phyloP scores from a whole-genome alignment of 306 rosid genomes.

The Fagus crenata region DNA sequence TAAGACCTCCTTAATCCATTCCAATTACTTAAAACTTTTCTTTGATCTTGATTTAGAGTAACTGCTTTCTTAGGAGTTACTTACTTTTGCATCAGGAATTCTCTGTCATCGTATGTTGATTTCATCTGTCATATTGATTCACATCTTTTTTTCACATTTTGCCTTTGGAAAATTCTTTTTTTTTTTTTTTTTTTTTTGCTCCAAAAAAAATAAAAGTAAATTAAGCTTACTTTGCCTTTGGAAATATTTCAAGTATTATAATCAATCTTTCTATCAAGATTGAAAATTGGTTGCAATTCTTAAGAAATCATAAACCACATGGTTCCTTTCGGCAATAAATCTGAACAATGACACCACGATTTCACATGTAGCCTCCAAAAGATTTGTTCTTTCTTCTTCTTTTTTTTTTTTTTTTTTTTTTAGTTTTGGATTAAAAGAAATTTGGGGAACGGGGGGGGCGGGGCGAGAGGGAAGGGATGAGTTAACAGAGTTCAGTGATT shows the following conservation, averaged over 20 bases:
- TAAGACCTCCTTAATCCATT: slow-evolving; percentile 46
- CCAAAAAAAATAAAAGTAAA: neutral
- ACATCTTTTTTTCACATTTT: slow-evolving; percentile 1
- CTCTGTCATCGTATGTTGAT: neutral
- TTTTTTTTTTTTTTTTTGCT: no score
- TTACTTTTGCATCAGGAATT: neutral
- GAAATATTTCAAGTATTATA: neutral
- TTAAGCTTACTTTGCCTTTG: neutral
- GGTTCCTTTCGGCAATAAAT: neutral
- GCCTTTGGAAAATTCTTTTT: neutral
- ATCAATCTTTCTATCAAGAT: neutral
- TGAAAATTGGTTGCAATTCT: neutral
- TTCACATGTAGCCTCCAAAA: neutral
- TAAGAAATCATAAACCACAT: neutral
- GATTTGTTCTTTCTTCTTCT: neutral
- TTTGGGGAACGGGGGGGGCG: no score
- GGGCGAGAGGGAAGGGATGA: neutral
- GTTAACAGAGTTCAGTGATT: neutral
- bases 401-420: neutral
- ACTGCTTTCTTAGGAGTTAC: slow-evolving; percentile 9
- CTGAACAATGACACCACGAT: neutral
- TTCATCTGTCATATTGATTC: slow-evolving; percentile 16
- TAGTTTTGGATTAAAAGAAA: neutral
- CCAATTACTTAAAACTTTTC: slow-evolving; percentile 5
- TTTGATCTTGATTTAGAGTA: slow-evolving; percentile 18